Evolutionary conservation across 129 eudicot species (phyloP).

Genomic region (Silybum marianum): DNA sequence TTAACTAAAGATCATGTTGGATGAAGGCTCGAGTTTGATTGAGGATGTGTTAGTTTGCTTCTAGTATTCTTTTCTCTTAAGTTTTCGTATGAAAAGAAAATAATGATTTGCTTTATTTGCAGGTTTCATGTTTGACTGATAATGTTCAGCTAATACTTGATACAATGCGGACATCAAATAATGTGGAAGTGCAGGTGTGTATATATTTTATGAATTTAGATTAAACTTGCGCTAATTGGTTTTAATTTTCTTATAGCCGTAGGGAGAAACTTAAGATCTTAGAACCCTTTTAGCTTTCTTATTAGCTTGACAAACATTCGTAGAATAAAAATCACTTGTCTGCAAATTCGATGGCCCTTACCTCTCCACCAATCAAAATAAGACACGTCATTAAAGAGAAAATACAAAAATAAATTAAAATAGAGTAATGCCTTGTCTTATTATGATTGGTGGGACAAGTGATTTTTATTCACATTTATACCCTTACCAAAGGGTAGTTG

Average conservation of each 20-base stretch:
- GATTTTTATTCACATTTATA: background rate
- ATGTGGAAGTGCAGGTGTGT: slow-evolving; percentile 67
- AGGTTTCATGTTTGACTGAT: slow-evolving; percentile 57
- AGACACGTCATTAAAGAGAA: background rate
- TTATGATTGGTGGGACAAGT: background rate
- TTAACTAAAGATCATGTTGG: too few species aligned
- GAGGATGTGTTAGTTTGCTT: too few species aligned
- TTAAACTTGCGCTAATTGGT: background rate
- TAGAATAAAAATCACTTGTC: background rate
- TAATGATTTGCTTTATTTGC: slow-evolving; percentile 23
- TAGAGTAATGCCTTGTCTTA: background rate
- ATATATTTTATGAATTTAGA: background rate
- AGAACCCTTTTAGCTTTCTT: background rate
- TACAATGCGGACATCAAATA: slow-evolving; percentile 45
- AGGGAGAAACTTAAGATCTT: background rate
- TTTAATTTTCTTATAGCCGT: background rate
- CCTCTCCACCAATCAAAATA: background rate
- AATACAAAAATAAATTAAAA: background rate
- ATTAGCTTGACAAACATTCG: background rate
- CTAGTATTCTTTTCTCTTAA: background rate
- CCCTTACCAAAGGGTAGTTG: background rate
- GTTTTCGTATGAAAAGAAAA: background rate
- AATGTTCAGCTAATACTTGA: slow-evolving; percentile 53
- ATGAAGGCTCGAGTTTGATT: too few species aligned
- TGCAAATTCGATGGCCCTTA: background rate